Percentiles rank a stretch among this genome's conserved stretches.
Evolutionary conservation across 225 moss, liverwort and hornwort species (phyloP).

Genomic region (Sphagnum tenellum): DNA sequence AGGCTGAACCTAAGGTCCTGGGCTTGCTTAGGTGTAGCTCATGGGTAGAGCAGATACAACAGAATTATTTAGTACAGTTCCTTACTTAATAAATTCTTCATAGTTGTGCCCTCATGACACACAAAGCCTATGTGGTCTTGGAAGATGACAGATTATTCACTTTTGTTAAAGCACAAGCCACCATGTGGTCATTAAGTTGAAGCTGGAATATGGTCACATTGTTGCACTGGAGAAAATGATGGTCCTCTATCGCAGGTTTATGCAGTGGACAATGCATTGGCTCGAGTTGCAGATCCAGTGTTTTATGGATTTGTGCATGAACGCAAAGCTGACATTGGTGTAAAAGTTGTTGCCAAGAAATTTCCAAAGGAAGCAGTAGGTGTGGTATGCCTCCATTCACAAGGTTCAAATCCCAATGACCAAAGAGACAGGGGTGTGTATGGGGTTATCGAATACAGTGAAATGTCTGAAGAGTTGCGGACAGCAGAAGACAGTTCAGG

Average conservation of each 20-base stretch:
- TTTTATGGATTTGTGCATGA: constrained; percentile 71
- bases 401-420: constrained; percentile 2
- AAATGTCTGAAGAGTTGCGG: constrained; percentile 48
- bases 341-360: constrained; percentile 78
- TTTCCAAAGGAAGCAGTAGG: constrained; percentile 74
- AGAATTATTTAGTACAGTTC: background rate
- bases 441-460: constrained; percentile 71
- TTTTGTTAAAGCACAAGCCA: background rate
- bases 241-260: constrained; percentile 48
- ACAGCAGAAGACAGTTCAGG: constrained; percentile 37
- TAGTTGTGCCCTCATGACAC: background rate
- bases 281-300: constrained; percentile 88
- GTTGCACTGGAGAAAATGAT: background rate
- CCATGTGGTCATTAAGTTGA: too few relatives aligned
- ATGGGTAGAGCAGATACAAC: too few relatives aligned
- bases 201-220: background rate
- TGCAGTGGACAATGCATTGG: constrained; percentile 87
- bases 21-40: too few relatives aligned
- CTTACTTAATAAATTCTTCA: background rate
- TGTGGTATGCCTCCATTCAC: constrained; percentile 58
- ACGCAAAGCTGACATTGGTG: constrained; percentile 67
- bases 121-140: background rate
- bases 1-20: too few relatives aligned
- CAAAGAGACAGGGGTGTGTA: constrained; percentile 5
- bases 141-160: background rate